phyloP scores from a whole-genome alignment of 257 asterid species.

The Nemophila menziesii region DNA sequence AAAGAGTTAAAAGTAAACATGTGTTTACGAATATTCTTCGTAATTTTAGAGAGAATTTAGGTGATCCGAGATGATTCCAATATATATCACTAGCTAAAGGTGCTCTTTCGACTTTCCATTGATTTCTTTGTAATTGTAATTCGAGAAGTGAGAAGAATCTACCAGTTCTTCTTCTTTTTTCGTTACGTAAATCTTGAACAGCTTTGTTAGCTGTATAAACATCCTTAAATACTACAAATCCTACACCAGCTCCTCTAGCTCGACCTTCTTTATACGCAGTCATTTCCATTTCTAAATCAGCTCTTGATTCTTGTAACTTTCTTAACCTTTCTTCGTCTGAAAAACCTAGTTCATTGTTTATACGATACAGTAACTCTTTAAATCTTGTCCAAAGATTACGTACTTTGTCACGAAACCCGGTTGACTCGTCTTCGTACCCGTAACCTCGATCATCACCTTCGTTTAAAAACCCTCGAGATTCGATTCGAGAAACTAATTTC shows the following conservation, averaged over 20 bases:
- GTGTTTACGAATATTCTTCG: conserved; percentile 76
- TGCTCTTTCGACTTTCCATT: conserved; percentile 97
- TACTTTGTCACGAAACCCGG: conserved; percentile 35
- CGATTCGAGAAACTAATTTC: conserved; percentile 59
- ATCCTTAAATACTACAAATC: conserved; percentile 92
- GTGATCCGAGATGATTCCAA: conserved; percentile 95
- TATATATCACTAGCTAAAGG: conserved; percentile 93
- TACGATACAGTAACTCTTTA: conserved; percentile 52
- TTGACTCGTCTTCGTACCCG: conserved; percentile 19
- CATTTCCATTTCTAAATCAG: conserved; percentile 98
- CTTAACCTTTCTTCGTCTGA: conserved; percentile 87
- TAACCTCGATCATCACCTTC: conserved; percentile 37
- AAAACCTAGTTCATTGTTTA: conserved; percentile 55
- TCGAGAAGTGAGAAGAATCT: conserved; percentile 77
- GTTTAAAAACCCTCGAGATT: conserved; percentile 41
- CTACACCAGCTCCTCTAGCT: conserved; percentile 94
- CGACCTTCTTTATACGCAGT: conserved; percentile 93
- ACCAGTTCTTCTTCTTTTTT: conserved; percentile 74
- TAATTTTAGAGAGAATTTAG: conserved; percentile 63
- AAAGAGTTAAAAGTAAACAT: conserved; percentile 62
- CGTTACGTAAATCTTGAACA: conserved; percentile 72
- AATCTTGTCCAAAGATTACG: conserved; percentile 34
- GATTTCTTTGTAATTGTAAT: conserved; percentile 85
- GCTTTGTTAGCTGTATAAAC: conserved; percentile 88
- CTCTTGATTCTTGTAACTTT: conserved; percentile 84